phyloP scores from a whole-genome alignment of 176 grass and related monocot species.

The Ananas comosus region DNA sequence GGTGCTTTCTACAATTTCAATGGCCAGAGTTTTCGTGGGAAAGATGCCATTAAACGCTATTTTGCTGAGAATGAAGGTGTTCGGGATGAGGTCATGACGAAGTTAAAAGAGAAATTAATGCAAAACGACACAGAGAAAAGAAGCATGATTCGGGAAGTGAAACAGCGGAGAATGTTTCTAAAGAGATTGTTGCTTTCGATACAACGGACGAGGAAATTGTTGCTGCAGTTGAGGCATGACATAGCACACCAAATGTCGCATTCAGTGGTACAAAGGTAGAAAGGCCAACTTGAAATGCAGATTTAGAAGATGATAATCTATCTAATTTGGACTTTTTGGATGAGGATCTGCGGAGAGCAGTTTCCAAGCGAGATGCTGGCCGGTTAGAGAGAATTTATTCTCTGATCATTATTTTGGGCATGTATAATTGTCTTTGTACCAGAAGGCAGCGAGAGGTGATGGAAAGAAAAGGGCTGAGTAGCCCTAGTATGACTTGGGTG shows the following conservation, averaged over 20 bases:
- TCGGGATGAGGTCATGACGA: constrained; percentile 48
- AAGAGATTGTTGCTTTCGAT: constrained; percentile 25
- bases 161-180: constrained; percentile 14
- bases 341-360: too few relatives aligned
- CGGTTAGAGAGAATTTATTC: too few relatives aligned
- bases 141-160: constrained; percentile 27
- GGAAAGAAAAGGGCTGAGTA: too few relatives aligned
- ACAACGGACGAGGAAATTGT: constrained; percentile 31
- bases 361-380: too few relatives aligned
- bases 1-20: constrained; percentile 42
- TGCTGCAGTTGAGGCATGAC: constrained; percentile 25
- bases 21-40: constrained; percentile 38
- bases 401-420: too few relatives aligned
- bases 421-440: too few relatives aligned
- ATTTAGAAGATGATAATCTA: too few relatives aligned
- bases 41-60: constrained; percentile 48
- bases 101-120: constrained; percentile 43
- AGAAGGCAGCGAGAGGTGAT: too few relatives aligned
- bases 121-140: constrained; percentile 25
- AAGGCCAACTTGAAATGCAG: too few relatives aligned
- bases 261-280: neutral
- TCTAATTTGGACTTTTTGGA: too few relatives aligned
- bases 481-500: too few relatives aligned
- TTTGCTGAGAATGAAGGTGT: constrained; percentile 40
- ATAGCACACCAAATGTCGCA: neutral